Percentiles rank a stretch among this genome's conserved stretches.
Conservation (phyloP, 2,329 filamentous ascomycete genomes). For the Exophiala alcalophila region DNA sequence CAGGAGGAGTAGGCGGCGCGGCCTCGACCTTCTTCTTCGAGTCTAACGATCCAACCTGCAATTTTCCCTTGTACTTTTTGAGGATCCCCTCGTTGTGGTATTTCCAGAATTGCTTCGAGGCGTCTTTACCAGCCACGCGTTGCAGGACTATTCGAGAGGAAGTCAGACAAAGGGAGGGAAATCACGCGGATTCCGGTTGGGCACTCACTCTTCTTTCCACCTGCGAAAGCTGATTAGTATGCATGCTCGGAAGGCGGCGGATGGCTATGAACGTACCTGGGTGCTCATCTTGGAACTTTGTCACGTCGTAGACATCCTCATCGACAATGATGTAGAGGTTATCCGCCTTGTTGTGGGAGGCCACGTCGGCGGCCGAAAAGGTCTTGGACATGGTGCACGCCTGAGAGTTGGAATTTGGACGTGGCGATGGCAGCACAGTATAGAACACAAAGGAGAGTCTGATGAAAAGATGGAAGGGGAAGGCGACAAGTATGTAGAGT, state of each 20-base stretch:
- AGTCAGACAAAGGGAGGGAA: constrained; percentile 4
- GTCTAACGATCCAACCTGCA: constrained; percentile 72
- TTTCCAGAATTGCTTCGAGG: constrained; percentile 68
- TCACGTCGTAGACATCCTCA: constrained; percentile 92
- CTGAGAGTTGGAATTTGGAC: constrained; percentile 9
- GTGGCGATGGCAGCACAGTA: background rate
- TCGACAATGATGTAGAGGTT: constrained; percentile 89
- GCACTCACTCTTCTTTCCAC: constrained; percentile 67
- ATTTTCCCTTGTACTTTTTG: constrained; percentile 60
- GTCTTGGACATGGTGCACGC: constrained; percentile 72
- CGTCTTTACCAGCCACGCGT: constrained; percentile 64
- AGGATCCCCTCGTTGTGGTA: constrained; percentile 60
- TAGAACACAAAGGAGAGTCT: background rate
- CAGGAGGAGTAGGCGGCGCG: constrained; percentile 51
- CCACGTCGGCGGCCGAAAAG: constrained; percentile 80
- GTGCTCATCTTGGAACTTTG: constrained; percentile 81
- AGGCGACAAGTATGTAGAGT: too few relatives aligned
- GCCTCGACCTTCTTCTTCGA: constrained; percentile 71
- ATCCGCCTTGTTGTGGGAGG: constrained; percentile 83
- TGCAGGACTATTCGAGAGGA: constrained; percentile 53
- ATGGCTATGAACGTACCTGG: constrained; percentile 46
- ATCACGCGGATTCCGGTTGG: constrained; percentile 8
- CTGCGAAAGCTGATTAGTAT: constrained; percentile 37
- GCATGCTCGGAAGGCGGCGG: constrained; percentile 9
- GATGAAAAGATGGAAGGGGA: background rate